Evolutionary conservation across 148 eudicot genomes (phyloP), one percentile per base, ranked within the genome.

Genomic region (Silene uniflora): DNA sequence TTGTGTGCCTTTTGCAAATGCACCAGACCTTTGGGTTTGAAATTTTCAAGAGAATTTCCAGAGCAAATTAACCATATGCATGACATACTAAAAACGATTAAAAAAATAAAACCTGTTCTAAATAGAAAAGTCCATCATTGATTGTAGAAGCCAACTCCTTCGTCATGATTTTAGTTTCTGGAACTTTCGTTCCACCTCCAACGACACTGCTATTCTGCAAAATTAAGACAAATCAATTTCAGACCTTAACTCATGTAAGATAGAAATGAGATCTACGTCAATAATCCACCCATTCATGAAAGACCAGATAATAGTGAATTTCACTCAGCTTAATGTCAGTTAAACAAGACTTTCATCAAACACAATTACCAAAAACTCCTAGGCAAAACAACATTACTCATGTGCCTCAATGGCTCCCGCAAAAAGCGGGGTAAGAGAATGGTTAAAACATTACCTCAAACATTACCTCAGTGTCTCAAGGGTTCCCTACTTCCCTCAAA

Each of bases 71-170:
- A 6, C 44, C 10, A 39, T 6, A 39, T 39, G 44, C 44, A 39
- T 6, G 7, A 39, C 44, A 7, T 39, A 11, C 17, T 12, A 52
- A 52, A 52, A 16, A 16, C 17, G 14, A 52, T 12, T 52, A 7
- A 52, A 52, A 16, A 52, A 52, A 52, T 3, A 39, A 64, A 79
- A 95, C 98, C 97, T 94, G 98, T 86, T 95, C 98, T 81, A 90
- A 91, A 81, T 81, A 90, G 85, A 89, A 89, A 76, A 94, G 96
- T 72, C 96, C 96, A 32, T 94, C 98, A 70, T 92, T 92, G 79
- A 95, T 89, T 62, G 88, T 85, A 73, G 92, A 89, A 79, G 96
- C 98, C 74, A 85, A 90, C 91, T 92, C 98, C 63, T 78, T 84
- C 18, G 97, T 83, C 55, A 90, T 81, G 62, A 84, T 71, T 74